Evolutionary conservation across 768 basidiomycete species (phyloP), one percentile per base, ranked within the genome.

Genomic region (Lactifluus pinguis): DNA sequence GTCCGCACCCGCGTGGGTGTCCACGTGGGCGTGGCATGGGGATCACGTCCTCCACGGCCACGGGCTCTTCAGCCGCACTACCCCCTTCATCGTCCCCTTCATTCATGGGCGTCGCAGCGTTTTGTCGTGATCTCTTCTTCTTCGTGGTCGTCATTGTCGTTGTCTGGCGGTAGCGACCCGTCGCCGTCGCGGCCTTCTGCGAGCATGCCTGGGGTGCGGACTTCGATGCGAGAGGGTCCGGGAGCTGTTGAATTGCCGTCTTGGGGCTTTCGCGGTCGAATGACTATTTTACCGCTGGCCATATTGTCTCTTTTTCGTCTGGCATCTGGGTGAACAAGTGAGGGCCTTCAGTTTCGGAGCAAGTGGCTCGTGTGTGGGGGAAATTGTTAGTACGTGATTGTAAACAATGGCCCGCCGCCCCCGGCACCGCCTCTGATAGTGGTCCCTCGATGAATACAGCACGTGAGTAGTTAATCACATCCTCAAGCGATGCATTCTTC

Each of bases 1-100:
- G 60, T 1, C 69, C 69, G 5, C 71, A 61, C 4, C 71, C 69
- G 5, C 71, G 65, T n/a, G 68, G 66, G 29, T 69, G 63, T 19
- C 69, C 67, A 29, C 68, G 51, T 6, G 60, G 58, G 1, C 66
- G 63, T 2, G 64, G 59, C 39, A 66, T 54, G 1, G 66, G 55
- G n/a, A 55, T 53, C 8, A 32, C 44, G 7, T 61, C 59, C 17
- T 47, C 59, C 10, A 44, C 39, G 15, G 45, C 59, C 10, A 44
- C 39, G 15, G 45, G 55, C 36, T 55, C 64, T 19, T 53, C 63
- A 4, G 32, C 55, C 4, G 29, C 55, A 29, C 48, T 53, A 39
- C 52, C 59, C 25, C 57, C 59, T 11, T 61, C 59, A 14, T 53
- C 63, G 25, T 49, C 59, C 2, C 39, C 63, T 8, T 60, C 65